Percentiles rank a stretch among this genome's conserved stretches.
Evolutionary conservation across 371 early-diverging fungal species (phyloP).

Genomic region (Mortierella sp.): DNA sequence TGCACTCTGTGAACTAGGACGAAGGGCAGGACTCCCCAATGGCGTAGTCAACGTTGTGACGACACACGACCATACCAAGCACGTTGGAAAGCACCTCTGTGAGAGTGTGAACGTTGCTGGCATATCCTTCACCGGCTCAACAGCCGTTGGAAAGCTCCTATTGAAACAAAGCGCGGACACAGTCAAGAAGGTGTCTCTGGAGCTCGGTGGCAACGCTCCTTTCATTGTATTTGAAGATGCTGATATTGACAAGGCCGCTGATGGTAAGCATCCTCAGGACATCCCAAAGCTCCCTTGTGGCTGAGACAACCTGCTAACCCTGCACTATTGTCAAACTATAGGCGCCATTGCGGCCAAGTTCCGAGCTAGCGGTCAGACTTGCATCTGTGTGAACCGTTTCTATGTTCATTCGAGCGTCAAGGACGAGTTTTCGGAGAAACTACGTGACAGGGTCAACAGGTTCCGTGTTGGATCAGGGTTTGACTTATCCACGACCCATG

Average conservation of each 20-base stretch:
- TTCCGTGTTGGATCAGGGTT: slow-evolving; percentile 85
- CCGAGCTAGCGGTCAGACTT: slow-evolving; percentile 89
- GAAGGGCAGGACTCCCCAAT: slow-evolving; percentile 86
- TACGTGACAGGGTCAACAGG: slow-evolving; percentile 64
- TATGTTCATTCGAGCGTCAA: slow-evolving; percentile 84
- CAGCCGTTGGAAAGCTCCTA: slow-evolving; percentile 77
- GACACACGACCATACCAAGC: slow-evolving; percentile 66
- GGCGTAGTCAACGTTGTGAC: slow-evolving; percentile 89
- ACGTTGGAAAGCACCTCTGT: slow-evolving; percentile 76
- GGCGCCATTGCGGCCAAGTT: slow-evolving; percentile 79
- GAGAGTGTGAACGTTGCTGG: slow-evolving; percentile 74
- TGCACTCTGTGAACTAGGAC: slow-evolving; percentile 78
- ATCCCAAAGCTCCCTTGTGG: background rate
- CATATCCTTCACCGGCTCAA: slow-evolving; percentile 88
- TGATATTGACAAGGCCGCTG: slow-evolving; percentile 63
- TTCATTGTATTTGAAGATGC: slow-evolving; percentile 90
- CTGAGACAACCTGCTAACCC: background rate
- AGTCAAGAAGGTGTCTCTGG: slow-evolving; percentile 83
- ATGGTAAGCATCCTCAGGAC: slow-evolving; percentile 42
- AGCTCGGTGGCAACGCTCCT: slow-evolving; percentile 90
- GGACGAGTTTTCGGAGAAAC: slow-evolving; percentile 69
- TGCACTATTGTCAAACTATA: background rate
- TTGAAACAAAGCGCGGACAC: slow-evolving; percentile 78
- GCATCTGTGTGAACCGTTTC: slow-evolving; percentile 88
- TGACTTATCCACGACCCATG: slow-evolving; percentile 68